Evolutionary conservation across 2,329 filamentous ascomycete genomes (phyloP).

Genomic region (Ilyonectria mors-panacis): DNA sequence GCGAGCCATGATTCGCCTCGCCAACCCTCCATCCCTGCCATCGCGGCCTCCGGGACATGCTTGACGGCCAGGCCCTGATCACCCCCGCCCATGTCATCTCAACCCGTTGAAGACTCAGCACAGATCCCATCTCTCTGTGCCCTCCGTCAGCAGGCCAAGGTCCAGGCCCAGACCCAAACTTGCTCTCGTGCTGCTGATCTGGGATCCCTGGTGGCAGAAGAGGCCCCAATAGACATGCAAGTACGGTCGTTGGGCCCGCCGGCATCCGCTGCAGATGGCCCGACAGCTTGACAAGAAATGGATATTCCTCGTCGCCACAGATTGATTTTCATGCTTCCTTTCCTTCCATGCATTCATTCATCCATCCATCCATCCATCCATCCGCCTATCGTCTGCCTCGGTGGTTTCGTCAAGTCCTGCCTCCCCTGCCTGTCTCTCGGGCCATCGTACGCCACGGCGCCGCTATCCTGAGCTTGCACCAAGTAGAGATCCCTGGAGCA

Average conservation of each 20-base stretch:
- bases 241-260: background rate
- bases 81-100: background rate
- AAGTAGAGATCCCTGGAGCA: constrained; percentile 24
- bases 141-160: background rate
- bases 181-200: background rate
- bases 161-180: background rate
- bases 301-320: constrained; percentile 7
- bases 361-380: background rate
- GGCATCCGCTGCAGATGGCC: constrained; percentile 4
- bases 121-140: background rate
- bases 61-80: background rate
- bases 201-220: background rate
- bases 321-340: background rate
- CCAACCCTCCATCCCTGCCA: constrained; percentile 2
- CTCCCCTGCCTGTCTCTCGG: background rate
- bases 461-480: constrained; percentile 20
- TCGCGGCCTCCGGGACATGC: constrained; percentile 10
- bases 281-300: background rate
- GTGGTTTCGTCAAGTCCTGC: background rate
- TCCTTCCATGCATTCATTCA: background rate
- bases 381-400: background rate
- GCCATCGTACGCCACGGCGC: constrained; percentile 10
- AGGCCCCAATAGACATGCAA: background rate
- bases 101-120: background rate
- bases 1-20: background rate